Evolutionary conservation across 108 stramenopile genomes (phyloP), one percentile per base, ranked within the genome.

Genomic region (Thalassiosira profunda): DNA sequence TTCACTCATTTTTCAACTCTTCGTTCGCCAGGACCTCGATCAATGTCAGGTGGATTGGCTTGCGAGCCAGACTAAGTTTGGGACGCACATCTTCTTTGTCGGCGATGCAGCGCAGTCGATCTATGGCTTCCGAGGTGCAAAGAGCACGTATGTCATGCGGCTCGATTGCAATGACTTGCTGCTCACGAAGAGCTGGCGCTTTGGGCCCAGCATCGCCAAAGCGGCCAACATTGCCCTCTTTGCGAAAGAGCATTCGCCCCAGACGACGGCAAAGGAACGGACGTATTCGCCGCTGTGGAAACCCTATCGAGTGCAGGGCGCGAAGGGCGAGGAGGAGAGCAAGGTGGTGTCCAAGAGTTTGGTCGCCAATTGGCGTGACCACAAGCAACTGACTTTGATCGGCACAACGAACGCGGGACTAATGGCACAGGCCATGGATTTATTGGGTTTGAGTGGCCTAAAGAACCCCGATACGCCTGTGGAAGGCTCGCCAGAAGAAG

Each of bases 121-220:
- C n/a, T 84, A 84, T 23, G 42, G 57, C 9, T 84, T 84, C 33
- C 67, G 82, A 10, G 82, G 82, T 23, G 82, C 82, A 12, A 80
- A 65, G 68, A 48, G 69, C 0, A 14, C 55, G 26, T 29, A 62
- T 29, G 61, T 80, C 34, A 54, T 75, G 68, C 35, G 41, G 14
- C 44, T 80, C 40, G 21, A 52, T 9, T 49, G 67, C 3, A 37
- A 45, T 8, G 70, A 74, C 28, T 2, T 44, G 30, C n/a, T 18
- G 42, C 54, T 84, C 30, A 70, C 35, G 0, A 54, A 63, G 38
- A 70, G 67, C 43, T 80, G 59, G 43, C 70, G 82, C 2, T 84
- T 84, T 38, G 82, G 82, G 7, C 73, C 67, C 20, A 44, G 67
- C n/a, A 76, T 84, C 35, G 78, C 82, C 24, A 25, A 45, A 15